Base-by-base conservation (phyloP, 345 rosid species). In the Ailanthus altissimus region DNA sequence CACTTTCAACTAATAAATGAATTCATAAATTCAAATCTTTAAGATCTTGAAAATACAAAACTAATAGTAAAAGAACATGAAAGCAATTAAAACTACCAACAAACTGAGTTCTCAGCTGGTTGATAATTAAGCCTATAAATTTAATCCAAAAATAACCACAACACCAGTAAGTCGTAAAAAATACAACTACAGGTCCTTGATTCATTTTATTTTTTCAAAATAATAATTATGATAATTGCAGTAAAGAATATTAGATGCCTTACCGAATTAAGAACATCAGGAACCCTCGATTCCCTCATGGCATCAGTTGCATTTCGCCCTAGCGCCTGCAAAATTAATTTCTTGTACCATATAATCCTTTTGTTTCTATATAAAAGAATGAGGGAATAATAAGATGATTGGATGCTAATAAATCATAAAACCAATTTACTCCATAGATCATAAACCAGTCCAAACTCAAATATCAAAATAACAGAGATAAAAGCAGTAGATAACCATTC, bases 231-330 rank as follows among this genome's bases (percentile, higher is more conserved):
- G 20, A 56, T 38, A 4, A 21, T 46, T 61, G 50, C 13, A 65
- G 23, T 36, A 26, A 80, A 51, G 36, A 47, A 32, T 50, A 73
- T 20, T 51, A 51, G 71, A 64, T 40, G 76, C 53, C 77, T 51
- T 81, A 90, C 97, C 76, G 76, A 23, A 77, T 83, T 82, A 59
- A 90, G 86, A 77, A 90, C 57, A 32, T 89, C 91, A 40, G 83
- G 88, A 83, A 90, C 97, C 76, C 91, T 87, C 0, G 94, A 91
- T 66, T 91, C 97, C 79, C 85, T 81, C 94, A 88, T 88, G 61
- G 92, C 97, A 74, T 88, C 92, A 53, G 97, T 90, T 76, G 87
- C 84, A 74, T 88, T 84, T 53, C 83, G 83, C 70, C 28, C 81
- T 43, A 91, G 85, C 5, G 89, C 97, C 97, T 91, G 85, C 68